Conservation (phyloP, 805 yeast genomes). For the Isabelozyma gotoi region DNA sequence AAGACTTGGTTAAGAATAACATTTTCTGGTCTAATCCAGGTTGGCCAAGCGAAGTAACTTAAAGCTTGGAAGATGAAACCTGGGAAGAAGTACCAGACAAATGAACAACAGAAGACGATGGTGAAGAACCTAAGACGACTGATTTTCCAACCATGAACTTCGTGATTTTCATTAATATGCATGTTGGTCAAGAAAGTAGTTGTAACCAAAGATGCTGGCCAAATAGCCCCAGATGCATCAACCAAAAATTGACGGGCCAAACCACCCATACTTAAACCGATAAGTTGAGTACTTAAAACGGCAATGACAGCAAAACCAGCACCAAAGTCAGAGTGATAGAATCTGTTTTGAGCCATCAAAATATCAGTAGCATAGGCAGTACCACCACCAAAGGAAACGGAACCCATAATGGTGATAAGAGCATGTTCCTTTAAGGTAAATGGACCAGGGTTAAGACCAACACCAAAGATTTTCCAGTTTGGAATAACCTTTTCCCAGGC, state of each 20-base stretch:
- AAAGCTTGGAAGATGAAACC: constrained; percentile 58
- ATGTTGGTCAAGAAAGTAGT: constrained; percentile 54
- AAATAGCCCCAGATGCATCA: constrained; percentile 62
- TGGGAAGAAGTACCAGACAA: constrained; percentile 60
- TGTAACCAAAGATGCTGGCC: constrained; percentile 69
- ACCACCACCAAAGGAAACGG: constrained; percentile 39
- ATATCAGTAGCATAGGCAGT: constrained; percentile 61
- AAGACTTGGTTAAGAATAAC: constrained; percentile 63
- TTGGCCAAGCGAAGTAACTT: constrained; percentile 60
- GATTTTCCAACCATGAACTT: constrained; percentile 62
- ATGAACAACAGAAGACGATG: constrained; percentile 36
- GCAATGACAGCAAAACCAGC: constrained; percentile 57
- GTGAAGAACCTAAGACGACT: constrained; percentile 51
- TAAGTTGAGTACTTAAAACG: constrained; percentile 55
- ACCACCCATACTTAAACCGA: constrained; percentile 72
- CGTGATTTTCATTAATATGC: constrained; percentile 50
- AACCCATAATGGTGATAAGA: constrained; percentile 53
- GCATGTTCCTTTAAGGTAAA: constrained; percentile 64
- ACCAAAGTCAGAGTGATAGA: constrained; percentile 45
- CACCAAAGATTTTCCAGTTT: constrained; percentile 31
- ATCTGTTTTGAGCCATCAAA: constrained; percentile 49
- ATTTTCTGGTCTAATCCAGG: constrained; percentile 66
- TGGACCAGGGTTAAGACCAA: constrained; percentile 56
- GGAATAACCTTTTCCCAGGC: constrained; percentile 42
- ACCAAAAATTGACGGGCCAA: constrained; percentile 57